Evolutionary conservation across 2,329 filamentous ascomycete genomes (phyloP), one percentile per base, ranked within the genome.

Genomic region (Alternaria gaisen): DNA sequence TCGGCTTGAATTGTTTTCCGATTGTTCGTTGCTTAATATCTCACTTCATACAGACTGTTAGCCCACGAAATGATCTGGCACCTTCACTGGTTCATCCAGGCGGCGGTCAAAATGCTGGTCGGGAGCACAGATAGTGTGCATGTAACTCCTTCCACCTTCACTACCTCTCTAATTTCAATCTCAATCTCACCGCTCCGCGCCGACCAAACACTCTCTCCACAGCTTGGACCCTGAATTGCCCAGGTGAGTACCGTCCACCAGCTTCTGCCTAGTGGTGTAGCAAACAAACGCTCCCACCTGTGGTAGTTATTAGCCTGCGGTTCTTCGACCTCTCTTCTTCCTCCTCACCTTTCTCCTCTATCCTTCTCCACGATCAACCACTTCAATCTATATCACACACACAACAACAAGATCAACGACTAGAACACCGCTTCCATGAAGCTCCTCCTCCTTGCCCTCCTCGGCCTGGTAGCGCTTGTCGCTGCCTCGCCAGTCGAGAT

Each of bases 401-500:
- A n/a, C 40, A 30, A 26, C 22, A 1, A 52, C 24, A 10, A 24
- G 16, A 28, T 16, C 47, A 18, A 18, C 5, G 9, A 30, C 14
- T 6, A 0, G 14, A 9, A 38, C 4, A 4, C 22, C 26, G 14
- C 44, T 55, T 34, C 43, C 6, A 67, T 65, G 60, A 67, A 61
- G 44, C 53, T 58, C 18, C 18, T 56, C 36, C 18, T 38, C 9
- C 6, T 50, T 53, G 54, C 54, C n/a, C 46, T 65, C 26, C 18
- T 43, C 34, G 53, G 54, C 10, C 40, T 66, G 7, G 40, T 53
- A 18, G 46, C 50, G n/a, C 43, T 67, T 18, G 52, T 30, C 28
- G 44, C 22, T 38, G 55, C 46, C 10, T 50, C 52, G 18, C 38
- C 47, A 14, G 30, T 44, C 20, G 22, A 20, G 11, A 10, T 22